Conservation (phyloP, 2,329 filamentous ascomycete genomes). For the Ascochyta koolunga region DNA sequence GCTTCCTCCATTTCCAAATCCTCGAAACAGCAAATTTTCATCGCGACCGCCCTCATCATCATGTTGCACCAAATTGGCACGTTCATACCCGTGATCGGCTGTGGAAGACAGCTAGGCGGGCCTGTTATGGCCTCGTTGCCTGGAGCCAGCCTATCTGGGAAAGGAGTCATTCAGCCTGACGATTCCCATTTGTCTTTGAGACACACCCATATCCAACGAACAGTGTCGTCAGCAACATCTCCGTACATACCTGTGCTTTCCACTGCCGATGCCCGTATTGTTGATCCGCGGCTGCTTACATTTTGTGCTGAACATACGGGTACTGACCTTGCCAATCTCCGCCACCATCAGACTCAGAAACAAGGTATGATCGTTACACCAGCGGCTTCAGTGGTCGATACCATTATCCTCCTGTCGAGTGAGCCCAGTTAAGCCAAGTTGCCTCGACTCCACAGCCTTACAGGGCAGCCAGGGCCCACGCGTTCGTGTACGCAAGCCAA, state of each 20-base stretch:
- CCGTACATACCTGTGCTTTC: not conserved
- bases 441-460: constrained; percentile 16
- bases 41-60: constrained; percentile 1
- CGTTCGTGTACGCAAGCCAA: not conserved
- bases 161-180: constrained; percentile 5
- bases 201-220: constrained; percentile 12
- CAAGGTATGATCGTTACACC: not conserved
- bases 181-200: constrained; percentile 5
- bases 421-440: constrained; percentile 13
- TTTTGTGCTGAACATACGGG: not conserved
- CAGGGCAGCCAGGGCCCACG: constrained; percentile 8
- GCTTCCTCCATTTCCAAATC: not conserved
- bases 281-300: constrained; percentile 1
- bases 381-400: not conserved
- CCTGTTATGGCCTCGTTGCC: constrained; percentile 16
- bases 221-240: not conserved
- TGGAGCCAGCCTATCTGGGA: constrained; percentile 7
- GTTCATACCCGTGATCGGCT: not conserved
- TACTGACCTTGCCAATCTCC: not conserved
- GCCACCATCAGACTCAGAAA: not conserved
- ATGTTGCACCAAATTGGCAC: not conserved
- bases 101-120: constrained; percentile 4
- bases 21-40: not conserved
- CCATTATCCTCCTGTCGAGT: not conserved
- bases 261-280: not conserved